phyloP scores from a whole-genome alignment of 768 basidiomycete genomes.

The Termitomyces sp. region DNA sequence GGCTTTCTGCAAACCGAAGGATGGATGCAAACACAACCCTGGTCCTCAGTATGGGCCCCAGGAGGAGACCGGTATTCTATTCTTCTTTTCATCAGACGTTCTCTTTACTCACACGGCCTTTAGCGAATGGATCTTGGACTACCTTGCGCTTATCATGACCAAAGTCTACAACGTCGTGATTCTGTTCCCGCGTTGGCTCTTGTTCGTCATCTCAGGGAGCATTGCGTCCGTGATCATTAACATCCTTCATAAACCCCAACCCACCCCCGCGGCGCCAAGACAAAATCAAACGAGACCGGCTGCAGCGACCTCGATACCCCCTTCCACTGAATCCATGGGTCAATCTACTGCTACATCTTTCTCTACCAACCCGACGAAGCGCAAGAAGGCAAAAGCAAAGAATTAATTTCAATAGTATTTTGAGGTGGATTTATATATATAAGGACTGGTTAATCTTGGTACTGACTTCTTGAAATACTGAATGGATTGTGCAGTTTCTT shows the following conservation, averaged over 20 bases:
- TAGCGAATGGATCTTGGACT: constrained; percentile 68
- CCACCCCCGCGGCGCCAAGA: not conserved
- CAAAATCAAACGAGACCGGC: not conserved
- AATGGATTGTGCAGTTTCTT: not conserved
- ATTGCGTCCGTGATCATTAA: constrained; percentile 64
- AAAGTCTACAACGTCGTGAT: constrained; percentile 47
- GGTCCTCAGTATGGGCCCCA: constrained; percentile 66
- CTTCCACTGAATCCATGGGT: not conserved
- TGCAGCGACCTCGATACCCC: not conserved
- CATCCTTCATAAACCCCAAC: constrained; percentile 44
- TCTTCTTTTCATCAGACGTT: not conserved
- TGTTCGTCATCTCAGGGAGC: constrained; percentile 61
- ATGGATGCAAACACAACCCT: constrained; percentile 61
- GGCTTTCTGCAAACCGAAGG: constrained; percentile 60
- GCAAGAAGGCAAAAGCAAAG: constrained; percentile 11
- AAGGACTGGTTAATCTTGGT: not conserved
- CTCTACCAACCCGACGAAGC: constrained; percentile 8
- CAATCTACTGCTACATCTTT: constrained; percentile 5
- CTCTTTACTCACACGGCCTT: not conserved
- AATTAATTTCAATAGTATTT: not conserved
- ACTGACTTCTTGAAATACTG: not conserved
- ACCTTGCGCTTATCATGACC: constrained; percentile 43
- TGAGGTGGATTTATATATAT: not conserved
- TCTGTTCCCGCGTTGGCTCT: constrained; percentile 64
- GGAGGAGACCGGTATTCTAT: constrained; percentile 62